Base-by-base conservation (phyloP, 73 alveolate species). In the Symbiodinium pilosum region DNA sequence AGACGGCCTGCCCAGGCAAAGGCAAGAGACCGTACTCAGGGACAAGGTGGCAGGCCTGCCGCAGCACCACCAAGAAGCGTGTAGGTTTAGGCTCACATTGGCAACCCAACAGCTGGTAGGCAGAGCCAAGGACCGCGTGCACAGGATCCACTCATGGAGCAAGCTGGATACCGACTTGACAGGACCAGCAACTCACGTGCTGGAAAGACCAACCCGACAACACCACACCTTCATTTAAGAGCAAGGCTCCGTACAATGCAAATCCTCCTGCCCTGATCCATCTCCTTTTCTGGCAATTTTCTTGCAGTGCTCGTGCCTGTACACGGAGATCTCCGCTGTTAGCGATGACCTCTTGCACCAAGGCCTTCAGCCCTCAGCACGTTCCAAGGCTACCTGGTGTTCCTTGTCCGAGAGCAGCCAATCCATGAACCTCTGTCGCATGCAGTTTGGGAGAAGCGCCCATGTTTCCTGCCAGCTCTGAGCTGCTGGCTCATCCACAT, bases 401-500 rank as follows among this genome's bases (percentile, higher is more conserved):
- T 47, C 59, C 14, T 14, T 9, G 21, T 47, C 21, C 14, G 59
- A 14, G 59, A 9, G 59, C 59, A 87, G 94, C 94, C 94, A 87
- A 20, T 87, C 94, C 69, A 87, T 56, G 64, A 87, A 87, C 93
- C 93, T 86, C 43, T 30, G 32, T 4, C 43, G 24, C 43, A 40
- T 4, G 51, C 39, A 39, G 64, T 28, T 7, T 24, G 32, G 83
- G 7, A 5, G 83, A 68, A 11, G 75, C 75, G 83, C 39, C 39
- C 39, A 24, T 34, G n/a, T n/a, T n/a, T 28, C 34, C 39, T n/a
- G 3, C 38, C 69, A 83, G 51, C 68, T 1, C 26, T 40, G 91
- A 12, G 51, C 69, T 47, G 39, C 30, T 34, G 44, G 83, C 94
- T 87, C 94, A n/a, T 87, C 94, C 26, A 87, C 42, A 34, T 87